phyloP scores from a whole-genome alignment of 2,329 filamentous ascomycete species.

The Epichloe coenophiala region DNA sequence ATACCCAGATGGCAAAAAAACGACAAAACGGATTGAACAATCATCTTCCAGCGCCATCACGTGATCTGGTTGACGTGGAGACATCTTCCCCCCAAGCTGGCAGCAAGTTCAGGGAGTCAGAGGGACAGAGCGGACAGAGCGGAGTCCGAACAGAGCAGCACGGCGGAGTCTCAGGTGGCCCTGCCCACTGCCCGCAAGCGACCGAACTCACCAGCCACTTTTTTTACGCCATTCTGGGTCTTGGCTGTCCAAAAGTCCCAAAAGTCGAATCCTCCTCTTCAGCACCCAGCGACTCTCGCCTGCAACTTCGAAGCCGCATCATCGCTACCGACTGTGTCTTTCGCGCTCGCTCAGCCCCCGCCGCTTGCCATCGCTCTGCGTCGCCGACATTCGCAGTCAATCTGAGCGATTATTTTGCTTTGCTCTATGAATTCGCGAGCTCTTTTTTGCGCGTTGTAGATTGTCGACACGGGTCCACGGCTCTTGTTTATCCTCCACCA shows the following conservation, averaged over 20 bases:
- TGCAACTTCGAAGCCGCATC: conserved; percentile 9
- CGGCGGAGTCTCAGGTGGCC: background rate
- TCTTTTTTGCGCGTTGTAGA: conserved; percentile 17
- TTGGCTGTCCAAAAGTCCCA: background rate
- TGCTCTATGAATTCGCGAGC: conserved; percentile 18
- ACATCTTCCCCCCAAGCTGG: background rate
- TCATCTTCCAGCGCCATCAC: background rate
- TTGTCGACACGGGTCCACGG: conserved; percentile 13
- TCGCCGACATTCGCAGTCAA: conserved; percentile 12
- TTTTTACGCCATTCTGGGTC: conserved; percentile 19
- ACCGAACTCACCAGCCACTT: conserved; percentile 20
- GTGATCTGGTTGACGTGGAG: conserved; percentile 4
- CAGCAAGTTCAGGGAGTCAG: too few relatives aligned
- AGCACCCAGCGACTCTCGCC: background rate
- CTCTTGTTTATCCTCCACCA: conserved; percentile 18
- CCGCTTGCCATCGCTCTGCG: conserved; percentile 11
- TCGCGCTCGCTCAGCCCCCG: conserved; percentile 7
- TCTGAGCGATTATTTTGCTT: conserved; percentile 12
- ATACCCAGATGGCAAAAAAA: background rate
- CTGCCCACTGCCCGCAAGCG: conserved; percentile 1
- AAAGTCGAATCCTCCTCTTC: background rate
- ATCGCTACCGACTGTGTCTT: conserved; percentile 6
- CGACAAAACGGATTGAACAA: background rate
- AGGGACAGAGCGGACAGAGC: too few relatives aligned
- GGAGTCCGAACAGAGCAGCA: too few relatives aligned